Conservation (phyloP, 2,329 filamentous ascomycete genomes). For the Cladosporium phlei region DNA sequence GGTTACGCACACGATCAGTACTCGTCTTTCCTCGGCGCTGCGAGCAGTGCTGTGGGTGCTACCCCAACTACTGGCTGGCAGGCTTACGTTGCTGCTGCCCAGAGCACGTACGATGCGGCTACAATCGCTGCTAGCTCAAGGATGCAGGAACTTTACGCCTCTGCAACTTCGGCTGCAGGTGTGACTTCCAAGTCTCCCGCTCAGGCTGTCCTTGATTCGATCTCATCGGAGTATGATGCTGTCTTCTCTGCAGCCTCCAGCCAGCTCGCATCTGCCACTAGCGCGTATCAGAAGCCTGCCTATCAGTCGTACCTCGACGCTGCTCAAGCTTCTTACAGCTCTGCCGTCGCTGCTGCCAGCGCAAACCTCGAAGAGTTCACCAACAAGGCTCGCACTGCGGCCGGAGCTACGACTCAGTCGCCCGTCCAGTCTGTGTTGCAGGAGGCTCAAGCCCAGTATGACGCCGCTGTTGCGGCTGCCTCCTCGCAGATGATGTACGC, state of each 20-base stretch:
- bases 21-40: constrained; percentile 66
- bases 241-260: constrained; percentile 30
- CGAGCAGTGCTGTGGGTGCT: constrained; percentile 64
- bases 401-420: constrained; percentile 17
- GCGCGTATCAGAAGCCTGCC: constrained; percentile 33
- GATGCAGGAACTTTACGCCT: constrained; percentile 23
- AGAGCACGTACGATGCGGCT: constrained; percentile 33
- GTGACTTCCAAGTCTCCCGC: constrained; percentile 24
- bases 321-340: constrained; percentile 40
- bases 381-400: constrained; percentile 18
- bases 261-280: constrained; percentile 42
- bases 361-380: constrained; percentile 18
- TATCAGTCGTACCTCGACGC: constrained; percentile 68
- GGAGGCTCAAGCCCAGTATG: constrained; percentile 20
- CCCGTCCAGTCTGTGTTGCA: constrained; percentile 21
- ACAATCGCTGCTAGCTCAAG: constrained; percentile 30
- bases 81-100: constrained; percentile 64
- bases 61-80: constrained; percentile 64
- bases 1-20: constrained; percentile 76
- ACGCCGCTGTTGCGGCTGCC: constrained; percentile 18
- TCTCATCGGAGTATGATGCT: constrained; percentile 28
- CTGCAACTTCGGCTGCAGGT: constrained; percentile 21
- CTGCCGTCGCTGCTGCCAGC: constrained; percentile 24
- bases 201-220: constrained; percentile 26
- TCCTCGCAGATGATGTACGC: constrained; percentile 42